These are phyloP conservation scores for Penicillium brasilianum DNA, from an alignment of 2,329 filamentous ascomycete species.

Conservation along the genomic window DNA sequence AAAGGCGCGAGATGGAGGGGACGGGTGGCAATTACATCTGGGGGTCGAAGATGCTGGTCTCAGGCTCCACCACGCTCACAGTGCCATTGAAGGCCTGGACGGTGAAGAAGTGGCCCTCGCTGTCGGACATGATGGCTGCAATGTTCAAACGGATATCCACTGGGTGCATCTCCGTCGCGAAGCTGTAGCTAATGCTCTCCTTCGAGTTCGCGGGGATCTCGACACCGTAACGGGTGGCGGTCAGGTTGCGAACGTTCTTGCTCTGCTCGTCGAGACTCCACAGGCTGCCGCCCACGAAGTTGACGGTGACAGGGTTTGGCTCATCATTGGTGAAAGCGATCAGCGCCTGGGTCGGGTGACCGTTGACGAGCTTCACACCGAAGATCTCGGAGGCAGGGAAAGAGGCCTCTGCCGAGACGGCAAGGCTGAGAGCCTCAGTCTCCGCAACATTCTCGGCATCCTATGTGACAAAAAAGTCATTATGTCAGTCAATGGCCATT, in stretches of 20 bases:
- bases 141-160: constrained; percentile 84
- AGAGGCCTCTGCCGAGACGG: constrained; percentile 60
- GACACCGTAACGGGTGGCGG: constrained; percentile 73
- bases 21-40: constrained; percentile 73
- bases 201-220: constrained; percentile 76
- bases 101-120: constrained; percentile 73
- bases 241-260: constrained; percentile 81
- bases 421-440: constrained; percentile 64
- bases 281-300: constrained; percentile 77
- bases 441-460: constrained; percentile 68
- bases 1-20: not conserved
- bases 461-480: constrained; percentile 30
- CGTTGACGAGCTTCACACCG: constrained; percentile 94
- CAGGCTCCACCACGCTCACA: constrained; percentile 85
- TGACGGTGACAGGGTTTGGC: constrained; percentile 72
- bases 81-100: constrained; percentile 79
- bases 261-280: constrained; percentile 62
- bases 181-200: constrained; percentile 78
- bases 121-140: constrained; percentile 72
- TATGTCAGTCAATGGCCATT: constrained; percentile 31
- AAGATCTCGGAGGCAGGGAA: constrained; percentile 79
- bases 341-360: constrained; percentile 79
- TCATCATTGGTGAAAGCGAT: constrained; percentile 87
- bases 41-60: constrained; percentile 89
- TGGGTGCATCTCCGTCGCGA: constrained; percentile 89